A percentile compares a stretch with the other conserved stretches of the same genome.
These are phyloP conservation scores for Penicillium silybi DNA, from an alignment of 495 filamentous ascomycete genomes.

Conservation along the genomic window DNA sequence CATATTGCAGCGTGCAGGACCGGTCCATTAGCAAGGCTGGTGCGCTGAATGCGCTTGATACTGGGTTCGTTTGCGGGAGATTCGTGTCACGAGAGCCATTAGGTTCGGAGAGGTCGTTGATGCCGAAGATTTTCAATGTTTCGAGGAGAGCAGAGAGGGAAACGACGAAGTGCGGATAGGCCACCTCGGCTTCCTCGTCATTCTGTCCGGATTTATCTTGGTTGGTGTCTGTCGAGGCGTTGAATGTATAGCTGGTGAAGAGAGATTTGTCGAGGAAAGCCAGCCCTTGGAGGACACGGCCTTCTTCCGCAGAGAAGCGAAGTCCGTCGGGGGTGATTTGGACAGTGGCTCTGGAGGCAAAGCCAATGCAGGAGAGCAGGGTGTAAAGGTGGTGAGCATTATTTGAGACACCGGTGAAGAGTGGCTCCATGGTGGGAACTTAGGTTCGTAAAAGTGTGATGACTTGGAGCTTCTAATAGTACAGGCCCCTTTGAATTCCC, in stretches of 20 bases:
- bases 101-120: conserved; percentile 62
- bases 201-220: conserved; percentile 31
- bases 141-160: conserved; percentile 85
- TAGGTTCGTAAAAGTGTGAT: conserved; percentile 16
- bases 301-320: conserved; percentile 81
- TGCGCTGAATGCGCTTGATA: conserved; percentile 67
- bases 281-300: conserved; percentile 79
- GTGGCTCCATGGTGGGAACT: conserved; percentile 34
- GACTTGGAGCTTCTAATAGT: conserved; percentile 34
- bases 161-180: conserved; percentile 65
- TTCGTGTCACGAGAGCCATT: conserved; percentile 44
- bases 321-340: conserved; percentile 79
- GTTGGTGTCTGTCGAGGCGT: conserved; percentile 33
- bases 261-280: conserved; percentile 80
- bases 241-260: conserved; percentile 77
- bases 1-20: conserved; percentile 77
- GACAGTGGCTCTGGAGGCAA: conserved; percentile 75
- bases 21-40: conserved; percentile 72
- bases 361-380: conserved; percentile 84
- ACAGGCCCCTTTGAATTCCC: conserved; percentile 32
- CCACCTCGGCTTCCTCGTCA: conserved; percentile 27
- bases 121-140: conserved; percentile 89
- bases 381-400: conserved; percentile 84
- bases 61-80: conserved; percentile 39
- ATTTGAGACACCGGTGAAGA: conserved; percentile 81